Evolutionary conservation across 495 filamentous ascomycete genomes (phyloP).

Genomic region (Podospora anserina): DNA sequence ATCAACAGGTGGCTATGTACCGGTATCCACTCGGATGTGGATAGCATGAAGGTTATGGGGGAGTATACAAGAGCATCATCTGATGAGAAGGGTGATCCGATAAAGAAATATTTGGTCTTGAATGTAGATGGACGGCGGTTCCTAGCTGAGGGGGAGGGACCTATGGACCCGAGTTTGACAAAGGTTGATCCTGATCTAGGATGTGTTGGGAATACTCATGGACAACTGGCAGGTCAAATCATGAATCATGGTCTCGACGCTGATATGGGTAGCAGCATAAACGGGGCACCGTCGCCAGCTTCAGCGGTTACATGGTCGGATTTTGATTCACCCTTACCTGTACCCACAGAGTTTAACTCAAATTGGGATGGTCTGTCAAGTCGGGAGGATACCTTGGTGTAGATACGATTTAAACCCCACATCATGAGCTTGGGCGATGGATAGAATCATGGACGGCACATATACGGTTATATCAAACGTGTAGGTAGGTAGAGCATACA

Average conservation of each 20-base stretch:
- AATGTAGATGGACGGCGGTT: constrained; percentile 1
- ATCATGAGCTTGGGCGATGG: neutral
- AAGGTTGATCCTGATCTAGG: neutral
- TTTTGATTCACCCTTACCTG: neutral
- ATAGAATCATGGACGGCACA: neutral
- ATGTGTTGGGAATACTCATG: neutral
- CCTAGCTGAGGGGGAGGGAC: neutral
- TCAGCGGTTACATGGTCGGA: neutral
- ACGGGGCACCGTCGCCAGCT: neutral
- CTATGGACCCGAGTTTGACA: neutral
- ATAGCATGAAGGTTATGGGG: neutral
- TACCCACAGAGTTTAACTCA: neutral
- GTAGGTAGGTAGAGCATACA: neutral
- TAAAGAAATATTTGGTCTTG: constrained; percentile 1
- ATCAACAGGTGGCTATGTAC: constrained; percentile 8
- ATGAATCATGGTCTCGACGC: neutral
- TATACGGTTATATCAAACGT: neutral
- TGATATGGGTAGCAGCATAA: neutral
- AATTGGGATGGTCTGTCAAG: neutral
- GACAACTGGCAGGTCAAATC: neutral
- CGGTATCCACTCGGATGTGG: neutral
- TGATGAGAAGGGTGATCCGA: neutral
- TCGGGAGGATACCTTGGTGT: neutral
- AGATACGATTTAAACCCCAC: neutral
- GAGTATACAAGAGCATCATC: constrained; percentile 5